These are phyloP conservation scores for Blastocystis sp. DNA, from an alignment of 352 stramenopile species.

Conservation along the genomic window DNA sequence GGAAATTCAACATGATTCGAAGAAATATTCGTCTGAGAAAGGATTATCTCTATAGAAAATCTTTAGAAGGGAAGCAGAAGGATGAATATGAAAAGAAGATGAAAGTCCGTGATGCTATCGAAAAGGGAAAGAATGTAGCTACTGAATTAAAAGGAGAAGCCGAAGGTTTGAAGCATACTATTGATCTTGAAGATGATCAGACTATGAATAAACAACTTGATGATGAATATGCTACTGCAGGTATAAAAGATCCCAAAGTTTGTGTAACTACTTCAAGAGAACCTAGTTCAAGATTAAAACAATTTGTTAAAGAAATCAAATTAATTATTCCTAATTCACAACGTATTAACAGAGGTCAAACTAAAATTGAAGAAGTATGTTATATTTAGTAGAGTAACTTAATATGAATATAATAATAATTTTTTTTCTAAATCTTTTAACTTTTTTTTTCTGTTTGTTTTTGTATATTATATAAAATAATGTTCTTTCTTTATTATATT, in stretches of 20 bases:
- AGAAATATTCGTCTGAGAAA: conserved; percentile 83
- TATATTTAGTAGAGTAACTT: conserved; percentile 40
- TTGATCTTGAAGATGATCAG: conserved; percentile 66
- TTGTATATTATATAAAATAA: not conserved
- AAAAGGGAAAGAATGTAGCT: conserved; percentile 73
- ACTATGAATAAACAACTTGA: conserved; percentile 77
- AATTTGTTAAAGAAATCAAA: conserved; percentile 98
- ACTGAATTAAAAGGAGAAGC: conserved; percentile 83
- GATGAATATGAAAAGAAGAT: conserved; percentile 86
- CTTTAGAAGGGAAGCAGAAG: conserved; percentile 75
- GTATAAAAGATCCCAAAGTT: conserved; percentile 81
- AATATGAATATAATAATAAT: not conserved
- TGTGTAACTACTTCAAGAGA: conserved; percentile 90
- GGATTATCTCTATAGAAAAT: conserved; percentile 97
- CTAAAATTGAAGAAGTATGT: conserved; percentile 56
- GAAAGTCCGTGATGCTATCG: conserved; percentile 71
- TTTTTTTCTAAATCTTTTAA: too few species aligned
- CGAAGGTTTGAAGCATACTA: conserved; percentile 66
- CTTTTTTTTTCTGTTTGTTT: not conserved
- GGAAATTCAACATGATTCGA: conserved; percentile 49
- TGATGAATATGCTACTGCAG: conserved; percentile 95
- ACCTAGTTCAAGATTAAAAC: conserved; percentile 82
- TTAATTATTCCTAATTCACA: conserved; percentile 90
- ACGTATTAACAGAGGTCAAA: conserved; percentile 85
- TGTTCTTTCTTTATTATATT: not conserved